Percentiles rank a stretch among this genome's conserved stretches.
Evolutionary conservation across 1,139 yeast genomes (phyloP).

Genomic region (Nadsonia starkeyi-henricii): DNA sequence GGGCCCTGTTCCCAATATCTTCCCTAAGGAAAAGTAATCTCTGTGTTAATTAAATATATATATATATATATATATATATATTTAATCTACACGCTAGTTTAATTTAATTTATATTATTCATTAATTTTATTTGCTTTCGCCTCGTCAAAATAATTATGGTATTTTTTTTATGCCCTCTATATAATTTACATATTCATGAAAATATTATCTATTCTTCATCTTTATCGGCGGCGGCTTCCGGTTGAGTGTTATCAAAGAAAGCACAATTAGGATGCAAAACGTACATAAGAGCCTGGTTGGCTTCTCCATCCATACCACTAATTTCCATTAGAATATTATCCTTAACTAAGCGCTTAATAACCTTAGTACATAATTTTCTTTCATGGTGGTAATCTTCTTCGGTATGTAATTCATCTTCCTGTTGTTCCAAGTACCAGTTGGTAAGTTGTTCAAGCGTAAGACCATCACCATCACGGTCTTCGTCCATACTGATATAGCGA

Average conservation of each 20-base stretch:
- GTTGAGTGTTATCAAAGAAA: conserved; percentile 2
- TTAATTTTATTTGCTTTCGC: no score
- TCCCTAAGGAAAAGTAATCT: conserved; percentile 5
- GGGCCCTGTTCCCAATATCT: conserved; percentile 75
- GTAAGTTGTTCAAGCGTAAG: conserved; percentile 56
- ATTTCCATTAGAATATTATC: conserved; percentile 80
- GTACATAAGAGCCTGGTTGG: conserved; percentile 33
- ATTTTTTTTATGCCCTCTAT: no score
- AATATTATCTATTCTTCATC: not conserved
- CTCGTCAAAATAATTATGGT: conserved; percentile 2
- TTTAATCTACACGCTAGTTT: no score
- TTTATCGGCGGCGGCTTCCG: conserved; percentile 3
- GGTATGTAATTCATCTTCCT: conserved; percentile 55
- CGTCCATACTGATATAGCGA: conserved; percentile 14
- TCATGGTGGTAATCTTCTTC: conserved; percentile 65
- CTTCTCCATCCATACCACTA: conserved; percentile 32
- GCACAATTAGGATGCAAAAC: conserved; percentile 81
- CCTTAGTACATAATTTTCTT: conserved; percentile 60
- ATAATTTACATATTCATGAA: not conserved
- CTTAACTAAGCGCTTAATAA: conserved; percentile 68
- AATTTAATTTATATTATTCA: no score
- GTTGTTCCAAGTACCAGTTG: conserved; percentile 68
- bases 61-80: not conserved
- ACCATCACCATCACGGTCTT: conserved; percentile 41
- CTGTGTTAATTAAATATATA: no score